Percentiles rank a stretch among this genome's conserved stretches.
Conservation (phyloP, 2,329 filamentous ascomycete species). For the Herpotrichia juniperi region DNA sequence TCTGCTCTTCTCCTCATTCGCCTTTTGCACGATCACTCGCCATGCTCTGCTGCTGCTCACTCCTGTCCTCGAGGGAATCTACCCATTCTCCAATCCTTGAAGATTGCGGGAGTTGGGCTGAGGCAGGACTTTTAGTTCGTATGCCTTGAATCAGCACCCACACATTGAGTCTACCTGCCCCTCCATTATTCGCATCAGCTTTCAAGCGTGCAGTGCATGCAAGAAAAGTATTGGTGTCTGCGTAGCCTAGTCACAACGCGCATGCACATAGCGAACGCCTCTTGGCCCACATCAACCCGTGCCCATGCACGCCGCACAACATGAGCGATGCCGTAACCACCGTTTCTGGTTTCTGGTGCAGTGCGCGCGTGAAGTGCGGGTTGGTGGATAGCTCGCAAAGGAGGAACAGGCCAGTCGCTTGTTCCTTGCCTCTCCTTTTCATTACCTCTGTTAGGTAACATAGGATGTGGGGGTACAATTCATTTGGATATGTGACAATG, state of each 20-base stretch:
- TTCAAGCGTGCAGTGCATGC: constrained; percentile 1
- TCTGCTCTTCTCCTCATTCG: not conserved
- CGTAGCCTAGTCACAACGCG: constrained; percentile 30
- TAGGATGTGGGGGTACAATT: constrained; percentile 10
- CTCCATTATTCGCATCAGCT: not conserved
- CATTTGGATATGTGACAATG: not conserved
- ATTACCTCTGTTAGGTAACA: constrained; percentile 1
- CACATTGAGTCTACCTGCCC: not conserved
- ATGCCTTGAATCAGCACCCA: not conserved
- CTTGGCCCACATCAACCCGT: constrained; percentile 25
- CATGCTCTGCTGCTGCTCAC: not conserved
- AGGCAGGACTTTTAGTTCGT: not conserved
- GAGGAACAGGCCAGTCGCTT: not conserved
- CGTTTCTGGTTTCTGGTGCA: constrained; percentile 22
- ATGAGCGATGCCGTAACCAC: constrained; percentile 22
- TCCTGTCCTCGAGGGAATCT: too few species aligned
- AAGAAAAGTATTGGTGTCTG: constrained; percentile 17
- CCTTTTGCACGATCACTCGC: not conserved
- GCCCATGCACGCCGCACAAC: constrained; percentile 20
- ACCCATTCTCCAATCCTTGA: too few species aligned
- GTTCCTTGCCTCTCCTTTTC: too few species aligned
- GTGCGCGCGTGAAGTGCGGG: constrained; percentile 4
- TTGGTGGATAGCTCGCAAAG: constrained; percentile 4
- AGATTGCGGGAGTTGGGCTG: not conserved
- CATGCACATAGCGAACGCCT: constrained; percentile 18